These are phyloP conservation scores for Primulina tabacum DNA, from an alignment of 257 asterid genomes.

Conservation along the genomic window DNA sequence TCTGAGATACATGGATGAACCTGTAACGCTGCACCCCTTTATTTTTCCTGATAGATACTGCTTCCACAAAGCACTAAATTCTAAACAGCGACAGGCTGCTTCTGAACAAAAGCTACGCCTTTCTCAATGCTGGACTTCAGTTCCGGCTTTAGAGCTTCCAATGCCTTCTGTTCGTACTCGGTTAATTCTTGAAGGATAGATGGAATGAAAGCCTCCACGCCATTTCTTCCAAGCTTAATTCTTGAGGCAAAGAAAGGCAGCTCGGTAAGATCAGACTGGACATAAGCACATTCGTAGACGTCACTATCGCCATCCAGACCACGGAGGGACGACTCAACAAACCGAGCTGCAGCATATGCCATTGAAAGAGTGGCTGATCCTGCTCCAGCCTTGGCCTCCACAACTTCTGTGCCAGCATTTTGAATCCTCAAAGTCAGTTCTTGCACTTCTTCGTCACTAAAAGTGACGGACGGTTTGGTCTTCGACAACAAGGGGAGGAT, in stretches of 20 bases:
- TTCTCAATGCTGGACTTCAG: slow-evolving; percentile 79
- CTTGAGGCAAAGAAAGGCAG: slow-evolving; percentile 90
- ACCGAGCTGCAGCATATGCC: slow-evolving; percentile 89
- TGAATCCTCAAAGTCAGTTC: slow-evolving; percentile 75
- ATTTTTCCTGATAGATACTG: slow-evolving; percentile 30
- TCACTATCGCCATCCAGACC: slow-evolving; percentile 82
- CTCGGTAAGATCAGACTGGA: slow-evolving; percentile 66
- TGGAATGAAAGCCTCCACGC: slow-evolving; percentile 69
- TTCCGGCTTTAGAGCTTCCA: slow-evolving; percentile 82
- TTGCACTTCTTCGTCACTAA: slow-evolving; percentile 60
- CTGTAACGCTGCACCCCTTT: slow-evolving; percentile 27
- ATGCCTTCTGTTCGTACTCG: slow-evolving; percentile 69
- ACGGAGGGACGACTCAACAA: slow-evolving; percentile 82
- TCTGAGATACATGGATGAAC: slow-evolving; percentile 7
- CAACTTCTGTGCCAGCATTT: slow-evolving; percentile 91
- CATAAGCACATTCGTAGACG: slow-evolving; percentile 68
- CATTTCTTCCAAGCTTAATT: slow-evolving; percentile 69
- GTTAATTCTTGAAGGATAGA: slow-evolving; percentile 72
- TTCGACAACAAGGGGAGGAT: slow-evolving; percentile 74
- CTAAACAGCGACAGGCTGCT: slow-evolving; percentile 63
- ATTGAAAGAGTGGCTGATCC: slow-evolving; percentile 93
- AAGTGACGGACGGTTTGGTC: slow-evolving; percentile 59
- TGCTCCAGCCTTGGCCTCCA: slow-evolving; percentile 91
- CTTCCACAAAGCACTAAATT: slow-evolving; percentile 16
- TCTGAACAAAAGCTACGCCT: slow-evolving; percentile 60